Conservation (phyloP, 2,329 filamentous ascomycete species). For the Fusarium nisikadoi region DNA sequence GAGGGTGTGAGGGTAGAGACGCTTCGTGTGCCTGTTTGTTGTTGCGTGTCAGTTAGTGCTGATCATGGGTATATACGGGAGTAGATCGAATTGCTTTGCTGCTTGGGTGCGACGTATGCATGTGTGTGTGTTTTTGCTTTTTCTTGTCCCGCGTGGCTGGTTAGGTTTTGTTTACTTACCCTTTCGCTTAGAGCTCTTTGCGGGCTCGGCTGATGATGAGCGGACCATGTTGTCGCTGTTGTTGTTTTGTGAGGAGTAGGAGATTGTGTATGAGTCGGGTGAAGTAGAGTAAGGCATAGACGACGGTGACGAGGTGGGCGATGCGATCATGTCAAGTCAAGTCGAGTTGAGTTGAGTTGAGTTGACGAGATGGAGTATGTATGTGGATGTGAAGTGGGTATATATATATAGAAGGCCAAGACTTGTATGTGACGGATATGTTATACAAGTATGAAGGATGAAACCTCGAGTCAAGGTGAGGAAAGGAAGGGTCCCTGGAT, state of each 20-base stretch:
- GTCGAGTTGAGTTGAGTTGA: neutral
- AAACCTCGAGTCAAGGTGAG: neutral
- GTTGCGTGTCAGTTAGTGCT: constrained; percentile 21
- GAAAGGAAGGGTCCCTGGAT: constrained; percentile 9
- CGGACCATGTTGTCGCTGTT: constrained; percentile 50
- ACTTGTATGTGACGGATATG: constrained; percentile 18
- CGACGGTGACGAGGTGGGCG: constrained; percentile 13
- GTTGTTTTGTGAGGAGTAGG: constrained; percentile 8
- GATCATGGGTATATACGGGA: neutral
- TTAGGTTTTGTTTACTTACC: constrained; percentile 48
- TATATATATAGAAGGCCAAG: constrained; percentile 27
- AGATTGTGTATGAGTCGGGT: constrained; percentile 11
- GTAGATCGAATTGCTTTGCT: neutral
- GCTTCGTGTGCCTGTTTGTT: constrained; percentile 69
- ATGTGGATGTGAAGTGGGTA: constrained; percentile 20
- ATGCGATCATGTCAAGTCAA: constrained; percentile 33
- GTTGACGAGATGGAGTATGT: neutral
- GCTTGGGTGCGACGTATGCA: neutral
- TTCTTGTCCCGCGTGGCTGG: neutral
- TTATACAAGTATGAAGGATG: constrained; percentile 17
- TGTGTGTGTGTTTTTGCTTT: neutral
- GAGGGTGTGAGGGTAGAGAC: constrained; percentile 89
- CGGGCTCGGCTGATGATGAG: constrained; percentile 56
- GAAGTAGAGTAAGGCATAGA: constrained; percentile 29
- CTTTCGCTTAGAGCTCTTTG: constrained; percentile 59